phyloP scores from a whole-genome alignment of 306 rosid species.

The Vicia villosa region DNA sequence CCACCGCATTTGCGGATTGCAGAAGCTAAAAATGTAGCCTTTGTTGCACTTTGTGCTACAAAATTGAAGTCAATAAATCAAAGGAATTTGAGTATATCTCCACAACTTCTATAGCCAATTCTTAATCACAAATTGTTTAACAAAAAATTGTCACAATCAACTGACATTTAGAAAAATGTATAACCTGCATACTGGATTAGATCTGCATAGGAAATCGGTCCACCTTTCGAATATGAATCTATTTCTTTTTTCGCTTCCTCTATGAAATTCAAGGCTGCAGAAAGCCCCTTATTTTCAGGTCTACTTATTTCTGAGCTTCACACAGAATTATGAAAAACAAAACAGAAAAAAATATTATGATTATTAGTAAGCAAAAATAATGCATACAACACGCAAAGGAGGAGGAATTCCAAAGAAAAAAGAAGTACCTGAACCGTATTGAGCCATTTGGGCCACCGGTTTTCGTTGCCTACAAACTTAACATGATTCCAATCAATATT shows the following conservation, averaged over 20 bases:
- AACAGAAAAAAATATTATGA: slow-evolving; percentile 16
- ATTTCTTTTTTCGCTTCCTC: slow-evolving; percentile 92
- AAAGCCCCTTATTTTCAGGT: slow-evolving; percentile 81
- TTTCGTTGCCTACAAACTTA: slow-evolving; percentile 86
- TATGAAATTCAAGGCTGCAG: slow-evolving; percentile 70
- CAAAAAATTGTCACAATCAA: slow-evolving; percentile 25
- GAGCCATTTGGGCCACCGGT: slow-evolving; percentile 97
- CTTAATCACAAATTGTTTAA: slow-evolving; percentile 3
- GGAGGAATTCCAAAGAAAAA: slow-evolving; percentile 24
- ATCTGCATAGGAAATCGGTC: slow-evolving; percentile 88
- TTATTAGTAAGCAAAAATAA: slow-evolving; percentile 14
- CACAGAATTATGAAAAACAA: slow-evolving; percentile 39
- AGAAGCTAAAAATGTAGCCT: slow-evolving; percentile 81
- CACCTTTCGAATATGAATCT: slow-evolving; percentile 87
- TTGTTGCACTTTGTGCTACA: slow-evolving; percentile 84
- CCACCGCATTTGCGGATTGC: slow-evolving; percentile 95
- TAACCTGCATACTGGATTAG: slow-evolving; percentile 82
- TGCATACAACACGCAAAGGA: slow-evolving; percentile 14
- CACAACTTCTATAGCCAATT: neutral
- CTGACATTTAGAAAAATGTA: slow-evolving; percentile 29
- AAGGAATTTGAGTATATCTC: slow-evolving; percentile 12
- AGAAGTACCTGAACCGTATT: slow-evolving; percentile 79
- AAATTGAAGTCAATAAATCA: slow-evolving; percentile 31
- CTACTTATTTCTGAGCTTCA: slow-evolving; percentile 95
- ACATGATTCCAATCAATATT: slow-evolving; percentile 45